Evolutionary conservation across 371 early-diverging fungal genomes (phyloP).

Genomic region (Mucor irregularis): DNA sequence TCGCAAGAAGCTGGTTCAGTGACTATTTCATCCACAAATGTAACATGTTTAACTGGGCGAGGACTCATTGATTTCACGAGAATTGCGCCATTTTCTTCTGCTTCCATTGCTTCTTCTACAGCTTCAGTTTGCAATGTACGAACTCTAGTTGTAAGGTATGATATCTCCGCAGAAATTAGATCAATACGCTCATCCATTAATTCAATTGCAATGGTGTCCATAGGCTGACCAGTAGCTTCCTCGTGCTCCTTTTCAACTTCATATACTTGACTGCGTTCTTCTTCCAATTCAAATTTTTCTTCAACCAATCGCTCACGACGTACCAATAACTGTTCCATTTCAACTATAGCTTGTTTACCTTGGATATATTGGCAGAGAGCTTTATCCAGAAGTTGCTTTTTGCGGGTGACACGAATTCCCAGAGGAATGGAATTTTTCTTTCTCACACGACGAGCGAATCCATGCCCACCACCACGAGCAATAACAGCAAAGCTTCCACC

Average conservation of each 20-base stretch:
- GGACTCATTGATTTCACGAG: slow-evolving; percentile 11
- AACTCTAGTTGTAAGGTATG: slow-evolving; percentile 67
- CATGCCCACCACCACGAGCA: slow-evolving; percentile 36
- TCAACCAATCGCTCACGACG: slow-evolving; percentile 55
- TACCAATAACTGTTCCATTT: slow-evolving; percentile 36
- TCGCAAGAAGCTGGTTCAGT: slow-evolving; percentile 21
- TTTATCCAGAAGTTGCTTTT: slow-evolving; percentile 62
- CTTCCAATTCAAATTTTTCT: slow-evolving; percentile 64
- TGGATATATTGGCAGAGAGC: slow-evolving; percentile 42
- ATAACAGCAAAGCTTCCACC: slow-evolving; percentile 47
- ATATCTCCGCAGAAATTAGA: slow-evolving; percentile 76
- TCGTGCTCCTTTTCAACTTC: slow-evolving; percentile 52
- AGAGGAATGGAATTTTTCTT: slow-evolving; percentile 34
- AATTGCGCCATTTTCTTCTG: slow-evolving; percentile 45
- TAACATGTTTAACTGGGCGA: slow-evolving; percentile 41
- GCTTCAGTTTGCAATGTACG: slow-evolving; percentile 64
- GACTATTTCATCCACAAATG: slow-evolving; percentile 51
- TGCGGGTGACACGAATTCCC: slow-evolving; percentile 27
- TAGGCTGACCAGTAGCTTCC: slow-evolving; percentile 39
- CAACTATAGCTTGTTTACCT: slow-evolving; percentile 43
- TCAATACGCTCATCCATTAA: slow-evolving; percentile 81
- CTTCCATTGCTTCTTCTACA: slow-evolving; percentile 40
- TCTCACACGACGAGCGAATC: slow-evolving; percentile 15
- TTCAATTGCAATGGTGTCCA: slow-evolving; percentile 48
- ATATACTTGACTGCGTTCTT: slow-evolving; percentile 65